Evolutionary conservation across 148 eudicot species (phyloP).

Genomic region (Limonium bicolor): DNA sequence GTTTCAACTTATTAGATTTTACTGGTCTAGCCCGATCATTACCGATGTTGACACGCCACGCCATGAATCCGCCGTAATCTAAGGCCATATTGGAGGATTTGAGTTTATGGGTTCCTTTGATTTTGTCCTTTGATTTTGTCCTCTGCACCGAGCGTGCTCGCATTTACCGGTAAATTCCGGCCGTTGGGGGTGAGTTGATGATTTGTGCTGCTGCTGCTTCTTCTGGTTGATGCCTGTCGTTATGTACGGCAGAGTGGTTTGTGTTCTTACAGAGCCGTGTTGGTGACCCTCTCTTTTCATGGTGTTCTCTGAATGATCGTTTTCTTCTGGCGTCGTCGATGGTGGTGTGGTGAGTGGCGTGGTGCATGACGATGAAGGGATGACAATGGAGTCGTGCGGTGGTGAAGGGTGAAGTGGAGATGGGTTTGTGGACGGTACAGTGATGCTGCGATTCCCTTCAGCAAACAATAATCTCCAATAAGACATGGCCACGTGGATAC

Average conservation of each 20-base stretch:
- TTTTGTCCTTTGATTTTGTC: slow-evolving; percentile 48
- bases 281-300: slow-evolving; percentile 75
- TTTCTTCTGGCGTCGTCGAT: too few relatives aligned
- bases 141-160: slow-evolving; percentile 20
- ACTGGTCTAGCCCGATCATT: neutral
- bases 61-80: slow-evolving; percentile 8
- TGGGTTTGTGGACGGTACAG: too few relatives aligned
- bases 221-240: neutral
- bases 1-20: slow-evolving; percentile 6
- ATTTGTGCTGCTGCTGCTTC: slow-evolving; percentile 13
- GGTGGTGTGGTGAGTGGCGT: too few relatives aligned
- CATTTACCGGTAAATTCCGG: slow-evolving; percentile 68
- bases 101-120: slow-evolving; percentile 37
- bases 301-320: too few relatives aligned
- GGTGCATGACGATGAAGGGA: too few relatives aligned
- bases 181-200: slow-evolving; percentile 27
- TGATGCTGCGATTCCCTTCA: too few relatives aligned
- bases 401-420: too few relatives aligned
- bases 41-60: slow-evolving; percentile 13
- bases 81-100: slow-evolving; percentile 7
- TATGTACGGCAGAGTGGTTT: slow-evolving; percentile 12
- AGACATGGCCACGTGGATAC: too few relatives aligned
- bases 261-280: slow-evolving; percentile 54
- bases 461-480: too few relatives aligned
- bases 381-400: too few relatives aligned